Base-by-base conservation (phyloP, 441 rosid species). In the Corymbia calophylla region DNA sequence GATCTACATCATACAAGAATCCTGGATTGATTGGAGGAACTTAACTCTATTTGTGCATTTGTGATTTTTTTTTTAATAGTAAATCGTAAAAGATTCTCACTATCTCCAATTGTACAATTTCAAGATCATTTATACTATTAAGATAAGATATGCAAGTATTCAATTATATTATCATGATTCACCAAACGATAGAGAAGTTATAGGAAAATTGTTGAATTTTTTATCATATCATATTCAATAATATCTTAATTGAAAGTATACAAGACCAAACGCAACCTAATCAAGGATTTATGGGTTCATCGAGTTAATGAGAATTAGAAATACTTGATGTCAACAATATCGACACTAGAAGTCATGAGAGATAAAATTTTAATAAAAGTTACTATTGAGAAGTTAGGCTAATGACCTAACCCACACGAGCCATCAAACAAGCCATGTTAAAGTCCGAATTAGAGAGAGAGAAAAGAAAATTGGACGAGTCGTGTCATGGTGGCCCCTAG, bases 261-360 rank as follows among this genome's bases (percentile, higher is more conserved):
- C 25, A 25, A 0, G 0, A 4, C 14, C n/a, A 58, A 25, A 25
- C 8, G 3, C n/a, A 58, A 58, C 8, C 64, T 4, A 58, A 58
- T 39, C 2, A 0, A 31, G 5, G 17, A 0, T 8, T 31, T 1
- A 2, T 1, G 0, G 0, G 9, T 2, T 66, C 5, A 1, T 9
- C 12, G 1, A 31, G 73, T 31, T n/a, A 12, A 66, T 35, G 35
- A 31, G 32, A 66, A 64, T 15, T 64, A 17, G 21, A 66, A 31
- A 16, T n/a, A 16, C 39, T 25, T 0, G 9, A 66, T 4, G 8
- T n/a, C 39, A 17, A 31, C 23, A 14, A n/a, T 2, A 1, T 66
- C 18, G 6, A 31, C 5, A 16, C 39, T 2, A 17, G 31, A 31
- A 8, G 21, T 66, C 8, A 31, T 2, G 39, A 19, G 3, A 31